Evolutionary conservation across 2,329 filamentous ascomycete species (phyloP), one percentile per base, ranked within the genome.

Genomic region (Epichloe glyceriae): DNA sequence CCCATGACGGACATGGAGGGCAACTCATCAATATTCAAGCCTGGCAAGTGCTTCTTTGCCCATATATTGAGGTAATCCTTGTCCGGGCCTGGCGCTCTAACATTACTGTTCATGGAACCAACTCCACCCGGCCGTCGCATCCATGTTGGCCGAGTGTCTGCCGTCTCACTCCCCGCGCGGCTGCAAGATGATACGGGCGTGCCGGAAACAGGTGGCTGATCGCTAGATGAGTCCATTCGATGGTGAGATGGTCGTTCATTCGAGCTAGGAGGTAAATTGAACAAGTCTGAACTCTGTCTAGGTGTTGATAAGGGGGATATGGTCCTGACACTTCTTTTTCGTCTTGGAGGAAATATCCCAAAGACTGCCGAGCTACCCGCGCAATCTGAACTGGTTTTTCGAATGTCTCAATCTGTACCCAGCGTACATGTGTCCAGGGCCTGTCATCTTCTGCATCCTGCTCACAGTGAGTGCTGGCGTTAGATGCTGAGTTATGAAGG

Each of bases 291-390:
- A 38, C 83, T 86, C 43, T 78, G 74, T 19, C 79, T 78, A 7
- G 86, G 85, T 2, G 84, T 88, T 17, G 82, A 80, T 48, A 82
- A 57, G 14, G 80, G 75, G 3, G 86, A 85, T 49, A 78, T 76
- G 1, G 82, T 82, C 58, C 77, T 73, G 10, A 79, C 68, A 55
- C 86, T 93, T 82, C 93, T 93, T 80, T 90, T 88, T 62, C 89
- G 77, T 19, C 89, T 80, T 7, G 90, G 90, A 3, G 91, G 91
- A 62, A 97, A 68, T 91, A 97, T 22, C 90, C 91, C 43, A 96
- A 75, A 2, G 85, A 78, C 67, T 83, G 82, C 52, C 87, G 82
- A 20, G 88, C 82, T 52, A 97, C 80, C 33, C 93, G 82, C 15
- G 83, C 88, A 56, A 98, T 93, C 64, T 96, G 87, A 22, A 93